These are phyloP conservation scores for Helianthus tuberosus DNA, from an alignment of 129 eudicot species.

Conservation along the genomic window DNA sequence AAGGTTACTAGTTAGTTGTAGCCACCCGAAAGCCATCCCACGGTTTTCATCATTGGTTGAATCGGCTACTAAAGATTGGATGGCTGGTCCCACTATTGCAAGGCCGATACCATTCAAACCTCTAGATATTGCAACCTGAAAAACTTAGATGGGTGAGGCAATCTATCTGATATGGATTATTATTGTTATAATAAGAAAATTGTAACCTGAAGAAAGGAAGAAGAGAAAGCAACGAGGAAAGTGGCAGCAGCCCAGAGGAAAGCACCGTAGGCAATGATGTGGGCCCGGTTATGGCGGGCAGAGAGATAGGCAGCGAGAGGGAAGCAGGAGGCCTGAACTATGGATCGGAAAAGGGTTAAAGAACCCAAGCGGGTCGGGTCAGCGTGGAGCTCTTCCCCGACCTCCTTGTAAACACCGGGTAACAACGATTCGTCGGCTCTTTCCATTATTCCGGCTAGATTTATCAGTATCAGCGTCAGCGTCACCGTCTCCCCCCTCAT, in stretches of 20 bases:
- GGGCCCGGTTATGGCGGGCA: constrained; percentile 68
- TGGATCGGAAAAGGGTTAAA: constrained; percentile 73
- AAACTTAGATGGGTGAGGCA: not conserved
- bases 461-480: constrained; percentile 64
- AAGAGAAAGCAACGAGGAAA: constrained; percentile 75
- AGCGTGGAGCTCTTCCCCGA: constrained; percentile 72
- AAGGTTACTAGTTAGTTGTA: constrained; percentile 87
- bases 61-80: constrained; percentile 94
- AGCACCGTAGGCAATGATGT: constrained; percentile 78
- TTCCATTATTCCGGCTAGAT: constrained; percentile 92
- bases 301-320: constrained; percentile 86
- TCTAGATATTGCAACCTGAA: constrained; percentile 86
- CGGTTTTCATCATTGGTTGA: constrained; percentile 79
- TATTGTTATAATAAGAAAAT: too few species aligned
- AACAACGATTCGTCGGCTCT: constrained; percentile 82
- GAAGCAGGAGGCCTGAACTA: constrained; percentile 75
- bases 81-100: constrained; percentile 92
- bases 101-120: constrained; percentile 92
- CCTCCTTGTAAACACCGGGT: constrained; percentile 89
- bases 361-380: constrained; percentile 80
- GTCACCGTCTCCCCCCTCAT: constrained; percentile 65
- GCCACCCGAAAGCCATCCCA: constrained; percentile 94
- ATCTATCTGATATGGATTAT: too few species aligned
- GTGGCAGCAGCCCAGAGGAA: constrained; percentile 93
- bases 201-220: constrained; percentile 76